Evolutionary conservation across 2,329 filamentous ascomycete species (phyloP), one percentile per base, ranked within the genome.

Genomic region (Hypomyces rosellus): DNA sequence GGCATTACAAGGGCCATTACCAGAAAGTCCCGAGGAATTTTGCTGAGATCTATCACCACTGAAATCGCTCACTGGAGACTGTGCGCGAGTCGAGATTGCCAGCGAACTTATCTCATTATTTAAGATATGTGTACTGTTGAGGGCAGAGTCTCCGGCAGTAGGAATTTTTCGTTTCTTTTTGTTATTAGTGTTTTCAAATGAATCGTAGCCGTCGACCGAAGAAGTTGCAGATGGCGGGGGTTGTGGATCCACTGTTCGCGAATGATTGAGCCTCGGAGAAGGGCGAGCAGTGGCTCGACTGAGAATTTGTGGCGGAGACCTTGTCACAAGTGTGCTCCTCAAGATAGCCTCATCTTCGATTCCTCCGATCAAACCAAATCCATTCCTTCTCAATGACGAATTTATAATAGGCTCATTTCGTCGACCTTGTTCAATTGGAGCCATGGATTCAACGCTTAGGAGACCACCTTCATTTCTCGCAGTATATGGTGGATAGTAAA

Each of bases 131-230:
- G 65, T 61, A 3, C 69, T 68, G 46, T 70, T 72, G 16, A 76
- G 58, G 3, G 68, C 80, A 13, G 83, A 75, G 60, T 88, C 87
- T 15, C 88, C 87, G 9, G 89, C 89, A 0, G 90, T 90, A 0
- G 93, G 93, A 36, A 99, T 97, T 71, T 99, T 99, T 59, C 93
- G 82, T 70, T 99, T 97, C 75, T 97, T 99, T 71, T 99, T 99
- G 66, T 99, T 99, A 68, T 96, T 97, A 34, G 89, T 95, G 62
- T 97, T 97, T 69, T 99, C 93, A 61, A 96, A 95, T 6, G 89
- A 93, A 67, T 99, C 93, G 66, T 97, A 97, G 13, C 91, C 90
- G 65, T 97, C 92, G 11, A 81, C 74, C 3, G 85, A 86, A 4
- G 85, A 86, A 5, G 81, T 77, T 20, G 85, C 83, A 12, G 88